Evolutionary conservation across 1,284 basidiomycete genomes (phyloP), one percentile per base, ranked within the genome.

Genomic region (Apiotrichum sp.): DNA sequence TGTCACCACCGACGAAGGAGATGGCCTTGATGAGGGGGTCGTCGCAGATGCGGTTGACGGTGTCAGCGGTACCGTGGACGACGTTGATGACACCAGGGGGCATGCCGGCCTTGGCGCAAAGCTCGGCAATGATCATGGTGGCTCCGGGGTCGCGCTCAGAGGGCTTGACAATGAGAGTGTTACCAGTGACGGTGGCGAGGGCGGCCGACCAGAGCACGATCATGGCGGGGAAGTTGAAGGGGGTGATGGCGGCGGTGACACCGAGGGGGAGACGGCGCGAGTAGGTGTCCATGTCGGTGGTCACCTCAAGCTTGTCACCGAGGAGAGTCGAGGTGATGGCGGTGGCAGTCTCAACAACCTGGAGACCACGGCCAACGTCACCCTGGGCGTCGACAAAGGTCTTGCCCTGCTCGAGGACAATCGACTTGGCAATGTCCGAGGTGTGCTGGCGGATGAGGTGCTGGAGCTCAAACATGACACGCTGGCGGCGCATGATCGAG

Each of bases 181-280:
- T 98, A 50, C 95, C 70, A 40, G 74, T 73, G 16, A 72, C 71
- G 32, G 72, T 71, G 39, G 73, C 71, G 56, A 79, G 84, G 10
- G 91, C 89, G 59, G 96, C 92, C 1, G 90, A 88, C 93, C 93
- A 97, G 9, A 98, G 80, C 0, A 93, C 93, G 67, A 98, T 97
- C 87, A 74, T 74, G 45, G 89, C 90, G 53, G 89, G 90, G 76
- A 93, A 93, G 73, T 93, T 93, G 80, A 93, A 95, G 8, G 93
- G 93, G 33, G 77, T 78, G 61, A 80, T 79, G 50, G 78, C 77
- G 36, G 78, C 78, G 22, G 88, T 86, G 45, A 96, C 85, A 62
- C 92, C 88, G 50, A 74, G 65, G 14, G 79, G 74, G 31, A 74
- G 64, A 45, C 70, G 64, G 53, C 72, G 48, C 4, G 67, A 64